phyloP scores from a whole-genome alignment of 225 moss, liverwort and hornwort genomes.

The Marchantia paleacea region DNA sequence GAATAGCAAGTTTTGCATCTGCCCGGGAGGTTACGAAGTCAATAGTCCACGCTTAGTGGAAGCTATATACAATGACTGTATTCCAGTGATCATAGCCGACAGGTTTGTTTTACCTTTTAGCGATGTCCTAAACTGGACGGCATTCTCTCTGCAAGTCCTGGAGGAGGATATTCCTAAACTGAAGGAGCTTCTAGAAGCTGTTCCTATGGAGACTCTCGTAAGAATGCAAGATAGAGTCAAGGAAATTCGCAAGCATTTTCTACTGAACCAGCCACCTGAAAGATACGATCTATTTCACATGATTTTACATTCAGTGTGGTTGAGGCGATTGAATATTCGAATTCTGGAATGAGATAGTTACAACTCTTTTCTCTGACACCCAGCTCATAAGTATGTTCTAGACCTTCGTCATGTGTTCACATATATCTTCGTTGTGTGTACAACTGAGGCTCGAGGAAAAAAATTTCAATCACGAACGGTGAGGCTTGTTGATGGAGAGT shows the following conservation, averaged over 20 bases:
- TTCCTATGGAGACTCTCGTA: slow-evolving; percentile 46
- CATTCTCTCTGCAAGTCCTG: slow-evolving; percentile 57
- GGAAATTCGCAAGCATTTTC: slow-evolving; percentile 70
- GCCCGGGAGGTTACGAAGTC: slow-evolving; percentile 93
- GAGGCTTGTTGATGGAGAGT: too few species aligned
- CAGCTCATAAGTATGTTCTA: too few species aligned
- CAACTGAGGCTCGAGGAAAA: too few species aligned
- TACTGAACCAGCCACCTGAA: slow-evolving; percentile 71
- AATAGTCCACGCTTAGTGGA: slow-evolving; percentile 93
- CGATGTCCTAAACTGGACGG: slow-evolving; percentile 86
- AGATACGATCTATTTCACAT: slow-evolving; percentile 91
- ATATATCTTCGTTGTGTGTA: too few species aligned
- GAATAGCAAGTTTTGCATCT: slow-evolving; percentile 83
- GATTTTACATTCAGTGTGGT: slow-evolving; percentile 96
- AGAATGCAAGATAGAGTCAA: slow-evolving; percentile 62
- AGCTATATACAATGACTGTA: slow-evolving; percentile 89
- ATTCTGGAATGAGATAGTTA: slow-evolving; percentile 1
- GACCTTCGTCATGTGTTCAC: too few species aligned
- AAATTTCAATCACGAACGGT: too few species aligned
- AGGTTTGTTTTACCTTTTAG: slow-evolving; percentile 90
- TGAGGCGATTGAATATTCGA: slow-evolving; percentile 72
- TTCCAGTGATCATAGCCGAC: slow-evolving; percentile 92
- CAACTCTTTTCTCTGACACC: too few species aligned
- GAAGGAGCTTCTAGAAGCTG: slow-evolving; percentile 61
- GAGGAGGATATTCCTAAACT: slow-evolving; percentile 79